Conservation (phyloP, 805 yeast species). For the Cyberlindnera mycetangii region DNA sequence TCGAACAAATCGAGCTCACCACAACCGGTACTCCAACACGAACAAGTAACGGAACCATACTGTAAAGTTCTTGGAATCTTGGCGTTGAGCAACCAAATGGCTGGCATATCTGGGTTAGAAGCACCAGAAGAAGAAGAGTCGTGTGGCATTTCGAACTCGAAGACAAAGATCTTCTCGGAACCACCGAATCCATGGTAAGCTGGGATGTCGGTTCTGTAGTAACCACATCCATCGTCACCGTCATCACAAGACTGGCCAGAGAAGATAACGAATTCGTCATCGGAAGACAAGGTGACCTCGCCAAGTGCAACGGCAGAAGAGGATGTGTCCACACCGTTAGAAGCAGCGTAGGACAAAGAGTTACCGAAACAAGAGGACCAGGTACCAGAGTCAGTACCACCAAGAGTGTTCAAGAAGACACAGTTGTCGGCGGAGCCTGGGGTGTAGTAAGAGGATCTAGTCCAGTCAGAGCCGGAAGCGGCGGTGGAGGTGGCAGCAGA, state of each 20-base stretch:
- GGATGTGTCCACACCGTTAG: slow-evolving; percentile 76
- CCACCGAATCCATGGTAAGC: slow-evolving; percentile 96
- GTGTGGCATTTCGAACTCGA: slow-evolving; percentile 92
- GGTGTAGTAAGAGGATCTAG: slow-evolving; percentile 69
- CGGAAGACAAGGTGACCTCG: slow-evolving; percentile 67
- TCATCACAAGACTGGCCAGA: slow-evolving; percentile 61
- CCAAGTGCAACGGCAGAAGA: slow-evolving; percentile 62
- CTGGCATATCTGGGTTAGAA: slow-evolving; percentile 92
- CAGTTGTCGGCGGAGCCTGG: slow-evolving; percentile 71
- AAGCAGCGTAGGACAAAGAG: slow-evolving; percentile 80
- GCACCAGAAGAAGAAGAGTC: slow-evolving; percentile 43
- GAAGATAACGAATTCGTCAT: slow-evolving; percentile 80
- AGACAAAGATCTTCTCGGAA: slow-evolving; percentile 75
- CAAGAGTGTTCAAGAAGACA: slow-evolving; percentile 82
- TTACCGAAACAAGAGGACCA: slow-evolving; percentile 88
- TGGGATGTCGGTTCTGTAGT: slow-evolving; percentile 79
- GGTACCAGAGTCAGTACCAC: slow-evolving; percentile 87
- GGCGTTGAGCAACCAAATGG: slow-evolving; percentile 93
- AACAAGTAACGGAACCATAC: slow-evolving; percentile 81
- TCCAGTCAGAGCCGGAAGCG: slow-evolving; percentile 53
- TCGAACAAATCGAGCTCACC: slow-evolving; percentile 97
- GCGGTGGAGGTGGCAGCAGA: slow-evolving; percentile 34
- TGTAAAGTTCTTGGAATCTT: slow-evolving; percentile 95
- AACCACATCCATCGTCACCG: slow-evolving; percentile 64
- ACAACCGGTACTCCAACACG: slow-evolving; percentile 97